Percentiles rank a stretch among this genome's conserved stretches.
Evolutionary conservation across 495 filamentous ascomycete genomes (phyloP).

Genomic region (Aspergillus haitiensis): DNA sequence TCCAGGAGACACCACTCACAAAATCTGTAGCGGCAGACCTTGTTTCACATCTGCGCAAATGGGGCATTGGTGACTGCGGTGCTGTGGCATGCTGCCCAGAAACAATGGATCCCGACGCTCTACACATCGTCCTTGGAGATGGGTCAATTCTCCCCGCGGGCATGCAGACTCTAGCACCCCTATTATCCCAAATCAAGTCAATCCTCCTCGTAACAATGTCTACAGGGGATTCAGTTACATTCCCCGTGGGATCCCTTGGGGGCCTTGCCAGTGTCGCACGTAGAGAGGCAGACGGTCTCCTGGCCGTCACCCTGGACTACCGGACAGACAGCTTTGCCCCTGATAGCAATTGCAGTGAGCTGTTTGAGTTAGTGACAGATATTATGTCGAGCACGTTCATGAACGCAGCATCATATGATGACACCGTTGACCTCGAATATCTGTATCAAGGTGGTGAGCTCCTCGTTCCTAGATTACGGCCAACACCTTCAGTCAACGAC

Average conservation of each 20-base stretch:
- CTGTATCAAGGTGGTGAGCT: not conserved
- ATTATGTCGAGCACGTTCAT: not conserved
- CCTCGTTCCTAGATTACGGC: not conserved
- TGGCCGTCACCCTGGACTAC: not conserved
- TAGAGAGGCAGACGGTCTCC: not conserved
- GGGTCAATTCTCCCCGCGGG: not conserved
- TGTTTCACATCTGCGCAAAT: not conserved
- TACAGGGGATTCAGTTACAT: not conserved
- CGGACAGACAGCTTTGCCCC: not conserved
- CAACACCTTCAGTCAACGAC: not conserved
- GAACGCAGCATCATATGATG: not conserved
- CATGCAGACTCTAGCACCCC: not conserved
- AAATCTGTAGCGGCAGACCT: not conserved
- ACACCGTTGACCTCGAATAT: constrained; percentile 5
- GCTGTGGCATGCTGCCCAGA: not conserved
- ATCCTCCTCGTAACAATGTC: not conserved
- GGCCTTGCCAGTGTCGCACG: not conserved
- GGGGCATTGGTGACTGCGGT: not conserved
- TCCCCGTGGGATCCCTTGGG: not conserved
- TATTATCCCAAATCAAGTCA: not conserved
- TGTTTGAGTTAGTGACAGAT: not conserved
- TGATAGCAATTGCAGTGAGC: not conserved
- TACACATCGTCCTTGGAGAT: not conserved
- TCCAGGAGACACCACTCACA: not conserved
- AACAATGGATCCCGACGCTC: not conserved